Conservation (phyloP, 2,329 filamentous ascomycete genomes). For the Claviceps spartinae region DNA sequence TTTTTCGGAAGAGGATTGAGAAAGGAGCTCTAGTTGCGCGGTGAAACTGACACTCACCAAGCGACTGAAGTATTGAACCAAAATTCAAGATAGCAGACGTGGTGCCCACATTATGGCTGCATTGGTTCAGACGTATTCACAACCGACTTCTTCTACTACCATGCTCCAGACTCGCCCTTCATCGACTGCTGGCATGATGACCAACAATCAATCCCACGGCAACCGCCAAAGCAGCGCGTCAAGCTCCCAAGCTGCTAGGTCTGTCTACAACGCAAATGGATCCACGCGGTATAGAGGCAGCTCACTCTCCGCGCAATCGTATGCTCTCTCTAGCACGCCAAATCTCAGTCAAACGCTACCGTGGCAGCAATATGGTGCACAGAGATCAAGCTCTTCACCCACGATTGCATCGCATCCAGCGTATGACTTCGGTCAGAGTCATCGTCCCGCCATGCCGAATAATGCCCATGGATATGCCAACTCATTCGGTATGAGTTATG, state of each 20-base stretch:
- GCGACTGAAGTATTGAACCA: background rate
- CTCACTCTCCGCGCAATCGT: conserved; percentile 54
- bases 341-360: conserved; percentile 42
- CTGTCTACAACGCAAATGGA: conserved; percentile 17
- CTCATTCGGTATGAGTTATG: conserved; percentile 20
- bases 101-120: conserved; percentile 55
- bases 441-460: conserved; percentile 15
- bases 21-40: background rate
- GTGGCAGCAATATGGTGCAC: conserved; percentile 36
- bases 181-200: conserved; percentile 36
- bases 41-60: background rate
- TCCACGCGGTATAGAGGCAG: conserved; percentile 39
- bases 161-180: conserved; percentile 63
- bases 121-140: conserved; percentile 68
- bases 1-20: background rate
- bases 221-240: conserved; percentile 36
- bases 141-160: conserved; percentile 58
- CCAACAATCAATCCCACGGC: conserved; percentile 34
- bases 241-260: conserved; percentile 18
- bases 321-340: conserved; percentile 62
- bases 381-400: conserved; percentile 35
- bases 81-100: background rate
- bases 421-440: conserved; percentile 12
- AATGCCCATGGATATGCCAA: conserved; percentile 26
- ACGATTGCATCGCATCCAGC: conserved; percentile 22